Evolutionary conservation across 108 stramenopile species (phyloP), one percentile per base, ranked within the genome.

Genomic region (Cyclotella sp.): DNA sequence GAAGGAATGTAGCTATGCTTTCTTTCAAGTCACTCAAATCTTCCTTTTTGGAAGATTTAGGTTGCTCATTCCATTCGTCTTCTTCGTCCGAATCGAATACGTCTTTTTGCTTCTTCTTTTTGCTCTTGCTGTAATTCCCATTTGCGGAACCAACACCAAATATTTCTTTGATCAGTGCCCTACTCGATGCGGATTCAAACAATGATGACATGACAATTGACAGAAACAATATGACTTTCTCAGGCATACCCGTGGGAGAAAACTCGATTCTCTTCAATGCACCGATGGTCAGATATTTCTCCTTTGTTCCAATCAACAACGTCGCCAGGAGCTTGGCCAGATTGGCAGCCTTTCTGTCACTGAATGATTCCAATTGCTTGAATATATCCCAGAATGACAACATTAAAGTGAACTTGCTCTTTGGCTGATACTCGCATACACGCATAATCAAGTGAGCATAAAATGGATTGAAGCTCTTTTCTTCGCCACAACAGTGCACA

Each of bases 381-480:
- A 99, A 97, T 22, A 72, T 63, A 78, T 99, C 98, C 97, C 97
- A 98, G 68, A 91, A 97, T 18, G 97, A 91, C 51, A 97, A 78
- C 73, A 96, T 97, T 44, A 99, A 78, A 9, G 97, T 93, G 70
- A 97, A 97, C 61, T 92, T 97, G 73, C 86, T 86, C 64, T 95
- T 95, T 9, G 77, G 82, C 66, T 95, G 95, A 70, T 87, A 94
- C 63, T 97, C 97, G 70, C 97, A 97, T 57, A 98, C 86, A 0
- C 96, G 85, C 58, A 83, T 84, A 15, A 93, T 93, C 54, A 99
- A 85, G 60, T 91, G 88, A 11, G 96, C 93, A 75, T 98, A 99
- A 76, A 90, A 98, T 27, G 94, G 91, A 73, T 98, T 98, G 92
- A 93, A 98, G 30, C 84, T 55, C 75, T 87, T 87, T 66, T 98